Base-by-base conservation (phyloP, 805 yeast genomes). In the Isabelozyma gotoi region DNA sequence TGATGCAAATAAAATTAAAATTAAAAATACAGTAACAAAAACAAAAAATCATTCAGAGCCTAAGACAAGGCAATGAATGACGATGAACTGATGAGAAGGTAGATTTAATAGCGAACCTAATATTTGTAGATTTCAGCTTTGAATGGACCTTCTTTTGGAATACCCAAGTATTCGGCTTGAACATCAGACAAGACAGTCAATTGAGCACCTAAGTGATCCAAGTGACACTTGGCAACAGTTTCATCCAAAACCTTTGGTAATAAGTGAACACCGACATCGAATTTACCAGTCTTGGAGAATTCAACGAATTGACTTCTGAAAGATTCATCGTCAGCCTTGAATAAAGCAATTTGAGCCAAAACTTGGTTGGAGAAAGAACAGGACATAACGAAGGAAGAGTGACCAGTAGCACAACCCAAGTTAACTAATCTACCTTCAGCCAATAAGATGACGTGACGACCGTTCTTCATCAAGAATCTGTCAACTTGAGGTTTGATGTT, bases 281-380 rank as follows among this genome's bases (percentile, higher is more conserved):
- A 94, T 63, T 91, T 85, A 67, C 95, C 96, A 57, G 94, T 81
- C 80, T 87, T 88, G 69, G 88, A 80, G 73, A 94, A 92, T 81
- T 92, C 98, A 52, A 88, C 85, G 75, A 73, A 85, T 70, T 84
- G 71, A 53, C 78, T 60, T 75, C 87, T 85, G 88, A 94, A 92
- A 52, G 67, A 82, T 48, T 69, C 75, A 77, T 92, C 90, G 52
- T 84, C 65, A 63, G 95, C 83, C 74, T 90, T 92, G 95, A 79
- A 92, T 69, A 91, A 78, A 63, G 97, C 98, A 65, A 91, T 92
- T 80, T 92, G 99, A 61, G 99, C 99, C 69, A 92, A 81, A 54
- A 92, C 98, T 81, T 92, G 99, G 88, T 92, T 92, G 62, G 97
- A 88, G 96, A 92, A 92, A 44, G 98, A 94, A 79, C 98, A 94